A percentile compares a stretch with the other conserved stretches of the same genome.
These are phyloP conservation scores for Bigelowiella natans DNA, from an alignment of 78 protist species.

Conservation along the genomic window DNA sequence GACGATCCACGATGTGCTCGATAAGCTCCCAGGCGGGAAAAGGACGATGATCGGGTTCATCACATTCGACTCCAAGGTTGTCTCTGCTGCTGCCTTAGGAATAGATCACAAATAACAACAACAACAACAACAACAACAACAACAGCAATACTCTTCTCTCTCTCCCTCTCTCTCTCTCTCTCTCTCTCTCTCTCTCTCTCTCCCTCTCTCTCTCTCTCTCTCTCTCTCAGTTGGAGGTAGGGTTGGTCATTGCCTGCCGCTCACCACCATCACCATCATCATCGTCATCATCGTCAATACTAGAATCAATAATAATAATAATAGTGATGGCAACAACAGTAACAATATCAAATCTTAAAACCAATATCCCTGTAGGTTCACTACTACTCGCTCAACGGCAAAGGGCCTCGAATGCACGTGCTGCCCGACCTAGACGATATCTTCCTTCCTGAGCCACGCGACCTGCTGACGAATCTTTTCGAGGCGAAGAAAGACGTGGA, in stretches of 20 bases:
- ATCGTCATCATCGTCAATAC: too few species aligned
- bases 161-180: background rate
- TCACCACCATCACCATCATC: too few species aligned
- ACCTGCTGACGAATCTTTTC: conserved; percentile 25
- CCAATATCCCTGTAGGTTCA: conserved; percentile 24
- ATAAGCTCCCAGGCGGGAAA: conserved; percentile 13
- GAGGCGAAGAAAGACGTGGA: background rate
- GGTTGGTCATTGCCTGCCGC: too few species aligned
- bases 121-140: too few species aligned
- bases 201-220: background rate
- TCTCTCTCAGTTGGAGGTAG: background rate
- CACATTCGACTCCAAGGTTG: conserved; percentile 29
- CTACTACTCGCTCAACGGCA: conserved; percentile 38
- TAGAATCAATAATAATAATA: too few species aligned
- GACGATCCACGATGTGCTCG: conserved; percentile 21
- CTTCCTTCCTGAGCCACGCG: conserved; percentile 44
- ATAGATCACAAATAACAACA: too few species aligned
- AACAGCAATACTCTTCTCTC: background rate
- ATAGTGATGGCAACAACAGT: conserved; percentile 9
- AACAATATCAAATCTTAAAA: conserved; percentile 30
- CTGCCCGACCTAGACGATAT: conserved; percentile 40
- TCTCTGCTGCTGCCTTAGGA: too few species aligned
- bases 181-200: background rate
- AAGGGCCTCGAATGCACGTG: conserved; percentile 19
- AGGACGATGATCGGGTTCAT: conserved; percentile 30